Evolutionary conservation across 441 rosid species (phyloP).

Genomic region (Populus trichocarpa): DNA sequence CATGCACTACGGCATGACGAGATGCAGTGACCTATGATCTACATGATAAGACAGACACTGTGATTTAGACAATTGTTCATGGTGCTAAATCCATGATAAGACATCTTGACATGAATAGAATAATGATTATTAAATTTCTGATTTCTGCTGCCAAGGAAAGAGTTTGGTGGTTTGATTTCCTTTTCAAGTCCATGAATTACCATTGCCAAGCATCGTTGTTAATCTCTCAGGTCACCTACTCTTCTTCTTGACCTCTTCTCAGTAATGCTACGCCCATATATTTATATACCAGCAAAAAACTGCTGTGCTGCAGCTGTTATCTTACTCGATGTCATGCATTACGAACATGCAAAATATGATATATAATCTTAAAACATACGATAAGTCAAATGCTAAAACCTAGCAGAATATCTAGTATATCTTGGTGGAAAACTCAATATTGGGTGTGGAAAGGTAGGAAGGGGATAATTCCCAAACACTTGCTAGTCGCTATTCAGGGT

Average conservation of each 20-base stretch:
- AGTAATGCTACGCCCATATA: background rate
- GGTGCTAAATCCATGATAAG: background rate
- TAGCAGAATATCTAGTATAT: background rate
- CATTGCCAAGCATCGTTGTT: no score
- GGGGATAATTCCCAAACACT: background rate
- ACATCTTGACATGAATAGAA: background rate
- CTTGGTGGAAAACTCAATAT: background rate
- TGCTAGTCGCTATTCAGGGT: background rate
- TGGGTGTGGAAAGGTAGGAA: background rate
- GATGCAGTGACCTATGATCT: no score
- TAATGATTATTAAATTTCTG: background rate
- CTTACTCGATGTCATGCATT: conserved; percentile 8
- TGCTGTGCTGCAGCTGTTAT: background rate
- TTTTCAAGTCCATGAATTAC: background rate
- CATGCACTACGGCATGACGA: background rate
- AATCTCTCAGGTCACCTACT: background rate
- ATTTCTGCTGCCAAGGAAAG: background rate
- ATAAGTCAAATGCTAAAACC: background rate
- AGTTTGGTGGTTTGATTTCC: background rate
- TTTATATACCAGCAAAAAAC: background rate
- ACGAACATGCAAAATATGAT: background rate
- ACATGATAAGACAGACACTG: background rate
- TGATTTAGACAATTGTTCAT: background rate
- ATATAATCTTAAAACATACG: background rate
- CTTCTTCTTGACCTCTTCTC: background rate